A percentile compares a stretch with the other conserved stretches of the same genome.
These are phyloP conservation scores for Phytophthora niederhauseri DNA, from an alignment of 352 stramenopile species.

Conservation along the genomic window DNA sequence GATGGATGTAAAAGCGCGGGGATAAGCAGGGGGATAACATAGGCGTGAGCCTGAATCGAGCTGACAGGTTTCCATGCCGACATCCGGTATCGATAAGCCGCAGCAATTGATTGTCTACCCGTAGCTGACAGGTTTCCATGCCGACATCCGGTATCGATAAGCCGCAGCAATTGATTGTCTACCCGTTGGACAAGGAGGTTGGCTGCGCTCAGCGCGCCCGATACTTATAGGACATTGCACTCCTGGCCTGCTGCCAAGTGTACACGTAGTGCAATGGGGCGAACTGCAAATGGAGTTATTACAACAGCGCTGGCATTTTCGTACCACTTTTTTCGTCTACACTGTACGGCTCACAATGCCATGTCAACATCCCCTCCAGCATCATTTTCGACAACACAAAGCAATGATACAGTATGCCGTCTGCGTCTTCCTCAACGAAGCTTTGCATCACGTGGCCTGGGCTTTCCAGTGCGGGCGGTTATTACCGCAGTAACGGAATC, in stretches of 20 bases:
- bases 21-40: neutral
- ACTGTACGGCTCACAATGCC: too few species aligned
- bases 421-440: neutral
- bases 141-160: neutral
- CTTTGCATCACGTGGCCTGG: too few species aligned
- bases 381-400: neutral
- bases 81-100: neutral
- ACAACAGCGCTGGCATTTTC: too few species aligned
- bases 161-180: neutral
- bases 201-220: neutral
- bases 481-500: too few species aligned
- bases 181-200: neutral
- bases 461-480: too few species aligned
- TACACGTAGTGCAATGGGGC: too few species aligned
- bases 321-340: neutral
- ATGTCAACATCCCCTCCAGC: neutral
- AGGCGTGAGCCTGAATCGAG: neutral
- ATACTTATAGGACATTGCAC: too few species aligned
- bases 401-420: neutral
- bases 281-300: too few species aligned
- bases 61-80: neutral
- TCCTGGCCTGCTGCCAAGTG: too few species aligned
- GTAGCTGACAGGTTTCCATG: neutral
- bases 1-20: neutral
- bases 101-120: neutral